Evolutionary conservation across 768 basidiomycete species (phyloP).

Genomic region (Jaapia argillacea): DNA sequence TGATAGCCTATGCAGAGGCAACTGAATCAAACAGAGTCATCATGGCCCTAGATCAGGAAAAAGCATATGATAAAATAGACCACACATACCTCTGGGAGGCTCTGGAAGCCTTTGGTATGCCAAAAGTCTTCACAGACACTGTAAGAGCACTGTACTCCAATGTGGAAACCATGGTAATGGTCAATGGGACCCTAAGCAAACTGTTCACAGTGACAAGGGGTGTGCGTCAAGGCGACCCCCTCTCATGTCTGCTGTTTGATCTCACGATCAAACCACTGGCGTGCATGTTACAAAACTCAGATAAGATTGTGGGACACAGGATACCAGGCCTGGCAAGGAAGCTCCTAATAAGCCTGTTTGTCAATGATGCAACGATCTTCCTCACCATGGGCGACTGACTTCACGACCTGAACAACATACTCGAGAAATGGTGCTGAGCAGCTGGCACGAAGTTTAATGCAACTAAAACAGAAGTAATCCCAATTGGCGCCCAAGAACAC

Average conservation of each 20-base stretch:
- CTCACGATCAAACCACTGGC: conserved; percentile 7
- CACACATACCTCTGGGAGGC: conserved; percentile 7
- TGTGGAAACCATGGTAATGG: neutral
- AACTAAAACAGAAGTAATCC: conserved; percentile 10
- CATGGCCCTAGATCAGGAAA: conserved; percentile 1
- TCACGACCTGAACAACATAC: conserved; percentile 1
- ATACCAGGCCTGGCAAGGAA: conserved; percentile 4
- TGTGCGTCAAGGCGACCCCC: conserved; percentile 8
- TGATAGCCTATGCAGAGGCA: conserved; percentile 1
- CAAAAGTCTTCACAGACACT: neutral
- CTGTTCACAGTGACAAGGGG: conserved; percentile 6
- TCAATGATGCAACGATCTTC: conserved; percentile 15
- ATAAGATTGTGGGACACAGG: conserved; percentile 8
- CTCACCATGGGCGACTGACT: conserved; percentile 9
- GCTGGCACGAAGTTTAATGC: conserved; percentile 13
- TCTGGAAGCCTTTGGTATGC: neutral
- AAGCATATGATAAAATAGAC: no score
- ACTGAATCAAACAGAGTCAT: neutral
- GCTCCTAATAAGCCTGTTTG: conserved; percentile 10
- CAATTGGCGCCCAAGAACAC: conserved; percentile 5
- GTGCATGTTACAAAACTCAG: conserved; percentile 1
- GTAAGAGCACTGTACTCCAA: conserved; percentile 1
- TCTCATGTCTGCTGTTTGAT: conserved; percentile 9
- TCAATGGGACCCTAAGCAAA: conserved; percentile 2
- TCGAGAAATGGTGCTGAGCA: conserved; percentile 13